Evolutionary conservation across 352 stramenopile genomes (phyloP).

Genomic region (Globisporangium echinulatum): DNA sequence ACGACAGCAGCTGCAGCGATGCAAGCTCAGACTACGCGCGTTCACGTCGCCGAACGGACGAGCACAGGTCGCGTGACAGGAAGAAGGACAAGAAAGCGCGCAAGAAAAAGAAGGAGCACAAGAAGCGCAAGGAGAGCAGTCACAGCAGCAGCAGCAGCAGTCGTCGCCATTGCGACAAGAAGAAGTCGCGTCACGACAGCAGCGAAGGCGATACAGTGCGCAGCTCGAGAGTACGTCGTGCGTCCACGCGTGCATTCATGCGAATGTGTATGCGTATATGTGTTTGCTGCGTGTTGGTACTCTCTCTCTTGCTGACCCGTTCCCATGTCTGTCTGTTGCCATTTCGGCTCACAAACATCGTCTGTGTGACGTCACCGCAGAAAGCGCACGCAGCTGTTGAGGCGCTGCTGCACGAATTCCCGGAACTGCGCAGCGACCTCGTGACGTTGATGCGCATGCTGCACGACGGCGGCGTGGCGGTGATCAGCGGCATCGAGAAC

Average conservation of each 20-base stretch:
- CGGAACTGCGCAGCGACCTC: conserved; percentile 56
- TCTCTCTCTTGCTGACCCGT: too few relatives aligned
- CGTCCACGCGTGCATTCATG: background rate
- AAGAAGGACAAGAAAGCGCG: conserved; percentile 21
- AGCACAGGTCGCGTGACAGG: conserved; percentile 7
- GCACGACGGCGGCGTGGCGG: conserved; percentile 61
- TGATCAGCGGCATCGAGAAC: conserved; percentile 79
- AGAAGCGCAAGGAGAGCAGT: conserved; percentile 23
- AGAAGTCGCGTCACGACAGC: background rate
- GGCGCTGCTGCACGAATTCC: conserved; percentile 57
- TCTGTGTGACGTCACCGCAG: conserved; percentile 12
- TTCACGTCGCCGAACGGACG: conserved; percentile 14
- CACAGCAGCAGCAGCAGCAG: conserved; percentile 19
- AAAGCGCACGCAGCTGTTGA: conserved; percentile 41
- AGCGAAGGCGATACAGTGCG: background rate
- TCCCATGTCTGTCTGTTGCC: background rate
- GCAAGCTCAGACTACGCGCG: conserved; percentile 1
- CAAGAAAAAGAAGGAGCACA: conserved; percentile 22
- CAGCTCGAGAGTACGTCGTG: background rate
- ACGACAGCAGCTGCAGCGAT: background rate
- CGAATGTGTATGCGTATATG: background rate
- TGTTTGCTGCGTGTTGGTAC: conserved; percentile 3
- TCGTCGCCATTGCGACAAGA: conserved; percentile 8
- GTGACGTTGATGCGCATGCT: conserved; percentile 67
- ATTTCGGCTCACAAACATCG: too few relatives aligned